Percentiles rank a stretch among this genome's conserved stretches.
These are phyloP conservation scores for Bipolaris sorokiniana DNA, from an alignment of 2,329 filamentous ascomycete genomes.

Conservation along the genomic window DNA sequence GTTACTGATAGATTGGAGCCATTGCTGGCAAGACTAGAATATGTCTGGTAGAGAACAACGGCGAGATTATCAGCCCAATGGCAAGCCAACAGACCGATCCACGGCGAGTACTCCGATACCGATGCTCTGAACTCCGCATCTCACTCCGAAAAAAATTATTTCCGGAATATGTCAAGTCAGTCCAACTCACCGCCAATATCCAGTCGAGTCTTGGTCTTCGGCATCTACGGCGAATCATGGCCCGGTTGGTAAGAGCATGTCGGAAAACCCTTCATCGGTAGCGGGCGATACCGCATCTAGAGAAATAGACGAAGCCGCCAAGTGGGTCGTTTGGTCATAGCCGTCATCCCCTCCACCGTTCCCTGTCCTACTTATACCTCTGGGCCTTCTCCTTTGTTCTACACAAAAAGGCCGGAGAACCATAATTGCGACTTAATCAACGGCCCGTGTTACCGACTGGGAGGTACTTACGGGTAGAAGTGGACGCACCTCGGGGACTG, in stretches of 20 bases:
- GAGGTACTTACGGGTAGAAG: not conserved
- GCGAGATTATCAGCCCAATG: too few species aligned
- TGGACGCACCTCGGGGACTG: constrained; percentile 9
- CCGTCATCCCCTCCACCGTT: constrained; percentile 6
- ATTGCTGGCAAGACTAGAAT: too few species aligned
- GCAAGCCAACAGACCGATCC: too few species aligned
- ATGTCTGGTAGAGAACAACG: too few species aligned
- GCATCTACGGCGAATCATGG: constrained; percentile 22
- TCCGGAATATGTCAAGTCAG: not conserved
- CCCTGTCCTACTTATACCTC: constrained; percentile 11
- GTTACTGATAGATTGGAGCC: too few species aligned
- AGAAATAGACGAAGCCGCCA: constrained; percentile 18
- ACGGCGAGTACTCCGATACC: too few species aligned
- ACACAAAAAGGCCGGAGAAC: constrained; percentile 10
- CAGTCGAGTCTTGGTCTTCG: constrained; percentile 17
- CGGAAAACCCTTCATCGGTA: constrained; percentile 20
- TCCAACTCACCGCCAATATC: constrained; percentile 13
- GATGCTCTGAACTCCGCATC: constrained; percentile 19
- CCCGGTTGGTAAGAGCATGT: constrained; percentile 1
- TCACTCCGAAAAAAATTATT: constrained; percentile 18
- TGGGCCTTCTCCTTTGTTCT: not conserved
- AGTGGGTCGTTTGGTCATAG: constrained; percentile 15
- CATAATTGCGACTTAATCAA: constrained; percentile 9
- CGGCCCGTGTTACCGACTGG: constrained; percentile 11
- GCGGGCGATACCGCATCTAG: constrained; percentile 30